Base-by-base conservation (phyloP, 2,329 filamentous ascomycete species). In the Cercospora janseana region DNA sequence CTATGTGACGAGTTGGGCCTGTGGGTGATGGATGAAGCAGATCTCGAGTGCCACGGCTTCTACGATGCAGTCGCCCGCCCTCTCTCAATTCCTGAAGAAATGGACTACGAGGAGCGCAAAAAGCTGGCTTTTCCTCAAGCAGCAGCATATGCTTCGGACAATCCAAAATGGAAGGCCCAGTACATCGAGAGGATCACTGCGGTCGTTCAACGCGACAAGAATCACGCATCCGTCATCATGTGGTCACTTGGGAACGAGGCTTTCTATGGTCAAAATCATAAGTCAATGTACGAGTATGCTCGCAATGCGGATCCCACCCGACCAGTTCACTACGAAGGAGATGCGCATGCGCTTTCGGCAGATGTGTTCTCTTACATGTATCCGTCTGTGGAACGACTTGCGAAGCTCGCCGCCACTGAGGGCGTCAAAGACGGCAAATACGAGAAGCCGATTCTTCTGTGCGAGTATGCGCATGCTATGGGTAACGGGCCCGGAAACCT, bases 171-270 rank as follows among this genome's bases (percentile, higher is more conserved):
- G 82, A 74, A 71, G 44, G 74, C 72, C 1, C 81, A 82, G 0
- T 88, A 88, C 54, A 62, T 88, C 1, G 85, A 88, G 63, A 79
- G 85, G 3, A 80, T 82, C 54, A 68, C 72, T 16, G 79, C 84
- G 42, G 68, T 87, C 50, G 73, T 88, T 0, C 76, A 81, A 59
- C 74, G 85, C n/a, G 83, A 87, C 65, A 86, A 86, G 67, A 85
- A 87, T 55, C 81, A 86, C 58, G 65, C 84, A 0, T 82, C 77
- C 9, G 73, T 88, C 47, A 81, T 88, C 42, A 79, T 86, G 29
- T 88, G 85, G 85, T 85, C 81, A 23, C 72, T 88, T 0, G 85
- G 85, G 0, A 88, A 87, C 60, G 85, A 87, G 62, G 79, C 83
- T 0, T 87, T 86, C 61, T 86, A 85, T 59, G 85, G 85, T 0